Base-by-base conservation (phyloP, 1,284 basidiomycete genomes). In the Heterobasidion parviporum region DNA sequence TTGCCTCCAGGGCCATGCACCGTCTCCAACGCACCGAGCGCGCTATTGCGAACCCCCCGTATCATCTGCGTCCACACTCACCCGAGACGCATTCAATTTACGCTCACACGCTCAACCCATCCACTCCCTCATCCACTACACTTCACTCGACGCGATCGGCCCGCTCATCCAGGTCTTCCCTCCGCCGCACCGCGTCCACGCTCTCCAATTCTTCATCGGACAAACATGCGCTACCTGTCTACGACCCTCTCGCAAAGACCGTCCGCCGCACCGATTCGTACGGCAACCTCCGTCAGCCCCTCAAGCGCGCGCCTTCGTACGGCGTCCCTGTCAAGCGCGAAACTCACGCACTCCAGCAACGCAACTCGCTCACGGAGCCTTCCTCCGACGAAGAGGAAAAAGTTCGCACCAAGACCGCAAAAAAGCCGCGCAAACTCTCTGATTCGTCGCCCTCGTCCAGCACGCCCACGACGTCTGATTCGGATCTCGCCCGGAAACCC, bases 341-440 rank as follows among this genome's bases (percentile, higher is more conserved):
- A 3, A 44, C 12, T 3, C 41, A 14, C 14, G 16, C 41, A 16
- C 14, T 44, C 3, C 12, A 44, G 8, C 41, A 44, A 16, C 12
- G 41, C 12, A 49, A 49, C 8, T 26, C 47, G 14, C 20, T 16
- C 33, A 66, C 70, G 3, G 72, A 70, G 26, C 26, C 26, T 26
- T 26, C 26, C 20, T 87, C 85, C 26, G 87, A 90, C 61, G 87
- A 90, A 60, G 87, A 90, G 65, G 87, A 90, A 70, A 83, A 82
- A 65, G 63, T 77, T 46, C 77, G 84, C 46, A 75, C 72, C 55
- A 75, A 74, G 60, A 74, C 74, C 49, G 81, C 76, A 47, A 89
- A 89, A 75, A 86, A 85, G 67, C 70, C 77, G 54, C 77, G 81
- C 16, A 53, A 20, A 34, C 52, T 44, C 14, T 20, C 52, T 5